Evolutionary conservation across 2,329 filamentous ascomycete genomes (phyloP), one percentile per base, ranked within the genome.

Genomic region (Celoporthe dispersa): DNA sequence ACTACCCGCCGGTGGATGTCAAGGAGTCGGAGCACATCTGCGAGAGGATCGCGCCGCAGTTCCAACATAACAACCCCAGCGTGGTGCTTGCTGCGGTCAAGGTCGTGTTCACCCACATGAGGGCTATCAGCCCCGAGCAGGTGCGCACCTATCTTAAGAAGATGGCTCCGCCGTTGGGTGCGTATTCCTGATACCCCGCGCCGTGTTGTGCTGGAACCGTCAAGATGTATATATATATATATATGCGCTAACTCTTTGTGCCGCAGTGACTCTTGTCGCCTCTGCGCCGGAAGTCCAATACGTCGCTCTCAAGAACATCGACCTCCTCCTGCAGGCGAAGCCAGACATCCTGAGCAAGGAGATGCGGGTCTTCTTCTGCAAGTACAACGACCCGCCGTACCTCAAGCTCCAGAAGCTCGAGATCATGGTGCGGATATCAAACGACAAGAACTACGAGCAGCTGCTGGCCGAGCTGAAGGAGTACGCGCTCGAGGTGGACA

Each of bases 21-120:
- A 98, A 98, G 82, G 96, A 99, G 82, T 92, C 95, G 68, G 96
- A 99, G 82, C 96, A 98, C 80, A 98, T 99, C 70, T 99, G 96
- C 81, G 96, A 99, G 84, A 87, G 96, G 77, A 95, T 98, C 48
- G 90, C 94, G 66, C 96, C 96, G 55, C 96, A 99, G 78, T 99
- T 99, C 80, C 96, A 99, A 82, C 96, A 99, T 78, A 95, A 97
- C 77, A 99, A 99, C 78, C 93, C 96, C 2, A 97, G 95, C 78
- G 96, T 99, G 22, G 96, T 99, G 28, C 83, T 99, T 73, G 94
- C 96, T n/a, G 96, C 96, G 28, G 94, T 99, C 76, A 99, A 99
- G 84, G 93, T 93, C 19, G 97, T 99, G 53, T 99, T 99, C 79
- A 89, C 97, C 72, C 96, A 99, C 80, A 98, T 98, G 94, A 92